phyloP scores from a whole-genome alignment of 2,329 filamentous ascomycete species.

The Amesomyces nigricolor region DNA sequence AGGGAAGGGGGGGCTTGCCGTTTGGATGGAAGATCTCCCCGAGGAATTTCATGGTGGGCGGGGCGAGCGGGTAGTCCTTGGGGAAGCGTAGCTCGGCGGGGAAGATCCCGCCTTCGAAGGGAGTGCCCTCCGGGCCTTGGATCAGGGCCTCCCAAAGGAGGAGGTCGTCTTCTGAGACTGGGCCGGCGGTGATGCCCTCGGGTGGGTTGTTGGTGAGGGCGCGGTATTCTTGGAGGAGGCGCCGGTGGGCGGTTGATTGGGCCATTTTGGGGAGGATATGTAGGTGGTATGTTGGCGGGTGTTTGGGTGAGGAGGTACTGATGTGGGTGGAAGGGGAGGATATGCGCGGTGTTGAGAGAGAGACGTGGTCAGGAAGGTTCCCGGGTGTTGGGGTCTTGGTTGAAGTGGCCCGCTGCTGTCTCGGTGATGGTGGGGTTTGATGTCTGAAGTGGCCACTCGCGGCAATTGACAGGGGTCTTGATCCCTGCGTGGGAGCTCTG shows the following conservation, averaged over 20 bases:
- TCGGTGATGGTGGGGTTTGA: background rate
- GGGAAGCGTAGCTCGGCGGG: conserved; percentile 93
- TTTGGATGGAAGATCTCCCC: conserved; percentile 96
- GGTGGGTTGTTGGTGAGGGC: conserved; percentile 88
- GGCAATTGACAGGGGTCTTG: background rate
- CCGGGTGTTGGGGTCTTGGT: background rate
- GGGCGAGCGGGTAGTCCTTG: conserved; percentile 92
- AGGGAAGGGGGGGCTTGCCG: conserved; percentile 46
- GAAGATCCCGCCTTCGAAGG: conserved; percentile 93
- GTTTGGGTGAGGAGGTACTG: background rate
- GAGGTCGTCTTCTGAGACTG: conserved; percentile 88
- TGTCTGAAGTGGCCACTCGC: conserved; percentile 4
- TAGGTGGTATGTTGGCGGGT: background rate
- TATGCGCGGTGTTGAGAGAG: background rate
- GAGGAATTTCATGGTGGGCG: conserved; percentile 92
- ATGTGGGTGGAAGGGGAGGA: background rate
- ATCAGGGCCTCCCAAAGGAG: conserved; percentile 96
- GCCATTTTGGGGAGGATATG: conserved; percentile 39
- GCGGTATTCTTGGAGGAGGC: conserved; percentile 94
- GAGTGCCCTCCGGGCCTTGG: conserved; percentile 89
- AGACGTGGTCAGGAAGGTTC: background rate
- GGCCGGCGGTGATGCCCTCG: conserved; percentile 95
- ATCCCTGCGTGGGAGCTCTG: conserved; percentile 12
- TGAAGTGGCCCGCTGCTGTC: background rate
- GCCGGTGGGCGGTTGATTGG: conserved; percentile 61